Base-by-base conservation (phyloP, 2,329 filamentous ascomycete species). In the Canariomyces notabilis region DNA sequence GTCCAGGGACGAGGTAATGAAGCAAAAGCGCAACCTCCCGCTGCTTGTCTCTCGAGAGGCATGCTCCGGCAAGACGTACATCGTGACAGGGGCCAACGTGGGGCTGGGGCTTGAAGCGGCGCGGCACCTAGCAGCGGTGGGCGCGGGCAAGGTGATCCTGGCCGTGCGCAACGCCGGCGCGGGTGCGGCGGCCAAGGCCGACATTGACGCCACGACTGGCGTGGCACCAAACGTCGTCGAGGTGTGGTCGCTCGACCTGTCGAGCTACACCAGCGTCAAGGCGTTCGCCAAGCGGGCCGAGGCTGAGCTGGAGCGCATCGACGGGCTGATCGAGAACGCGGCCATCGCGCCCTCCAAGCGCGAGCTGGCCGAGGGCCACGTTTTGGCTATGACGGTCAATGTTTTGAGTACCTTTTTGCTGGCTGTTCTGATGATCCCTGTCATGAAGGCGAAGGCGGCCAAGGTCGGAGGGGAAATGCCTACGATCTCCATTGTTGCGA, bases 31-130 rank as follows among this genome's bases (percentile, higher is more conserved):
- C 35, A 46, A 53, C 46, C 50, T 53, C 20, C 50, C 50, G 16
- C 42, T 53, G 8, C 37, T 44, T 19, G 44, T 37, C 23, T 47
- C 44, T 2, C 21, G 16, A 15, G 23, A 33, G 2, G 9, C 7
- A 18, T 43, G 38, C 23, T 20, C 42, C 7, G 38, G 44, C 3
- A 39, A 43, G 19, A 66, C 61, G 0, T 57, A 65, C 40, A 61
- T 73, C 23, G 60, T 74, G 37, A 72, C 69, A 0, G 72, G 70
- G n/a, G 61, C 68, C 35, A 73, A 70, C 45, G 59, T 59, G 4
- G 71, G 72, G 2, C 57, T 74, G 0, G 70, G 70, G 1, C 57
- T 68, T 1, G 70, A 70, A 50, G 61, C 69, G 0, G 61, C 63
- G 11, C 58, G 59, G 1, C 66, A 73, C 33, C 58, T 72, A 2